Percentiles rank a stretch among this genome's conserved stretches.
These are phyloP conservation scores for Aspergillus leporis DNA, from an alignment of 495 filamentous ascomycete species.

Conservation along the genomic window DNA sequence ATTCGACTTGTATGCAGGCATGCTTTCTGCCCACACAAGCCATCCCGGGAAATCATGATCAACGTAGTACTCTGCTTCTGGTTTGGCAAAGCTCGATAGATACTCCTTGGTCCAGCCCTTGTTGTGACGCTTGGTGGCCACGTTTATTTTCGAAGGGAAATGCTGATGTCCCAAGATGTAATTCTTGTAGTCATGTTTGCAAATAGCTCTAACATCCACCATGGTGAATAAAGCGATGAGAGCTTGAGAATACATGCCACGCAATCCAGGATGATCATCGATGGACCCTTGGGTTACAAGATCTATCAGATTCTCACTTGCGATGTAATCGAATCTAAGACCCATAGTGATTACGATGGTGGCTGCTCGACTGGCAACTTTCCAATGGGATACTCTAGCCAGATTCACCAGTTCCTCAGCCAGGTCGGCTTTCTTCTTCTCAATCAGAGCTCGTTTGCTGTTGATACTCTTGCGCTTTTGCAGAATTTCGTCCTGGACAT, in stretches of 20 bases:
- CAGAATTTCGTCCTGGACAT: constrained; percentile 61
- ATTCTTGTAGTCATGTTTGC: constrained; percentile 79
- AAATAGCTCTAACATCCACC: constrained; percentile 83
- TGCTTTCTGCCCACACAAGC: constrained; percentile 90
- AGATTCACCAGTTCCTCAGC: constrained; percentile 78
- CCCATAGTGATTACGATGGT: constrained; percentile 87
- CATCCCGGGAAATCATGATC: constrained; percentile 93
- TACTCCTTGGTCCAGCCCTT: constrained; percentile 76
- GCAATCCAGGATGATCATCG: constrained; percentile 84
- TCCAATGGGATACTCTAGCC: constrained; percentile 86
- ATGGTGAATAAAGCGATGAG: constrained; percentile 79
- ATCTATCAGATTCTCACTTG: constrained; percentile 76
- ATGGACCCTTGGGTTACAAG: constrained; percentile 83
- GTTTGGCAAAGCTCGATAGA: constrained; percentile 73
- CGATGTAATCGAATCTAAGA: constrained; percentile 84
- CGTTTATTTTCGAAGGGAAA: constrained; percentile 70
- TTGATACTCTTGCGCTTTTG: constrained; percentile 69
- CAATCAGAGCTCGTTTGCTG: constrained; percentile 70
- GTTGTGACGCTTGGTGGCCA: constrained; percentile 70
- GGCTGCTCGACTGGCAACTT: constrained; percentile 84
- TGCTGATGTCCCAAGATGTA: constrained; percentile 77
- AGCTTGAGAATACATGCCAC: constrained; percentile 75
- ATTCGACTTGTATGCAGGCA: constrained; percentile 74
- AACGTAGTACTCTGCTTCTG: constrained; percentile 82
- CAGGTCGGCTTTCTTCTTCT: constrained; percentile 77